Base-by-base conservation (phyloP, 768 basidiomycete genomes). In the Suillus lakei region DNA sequence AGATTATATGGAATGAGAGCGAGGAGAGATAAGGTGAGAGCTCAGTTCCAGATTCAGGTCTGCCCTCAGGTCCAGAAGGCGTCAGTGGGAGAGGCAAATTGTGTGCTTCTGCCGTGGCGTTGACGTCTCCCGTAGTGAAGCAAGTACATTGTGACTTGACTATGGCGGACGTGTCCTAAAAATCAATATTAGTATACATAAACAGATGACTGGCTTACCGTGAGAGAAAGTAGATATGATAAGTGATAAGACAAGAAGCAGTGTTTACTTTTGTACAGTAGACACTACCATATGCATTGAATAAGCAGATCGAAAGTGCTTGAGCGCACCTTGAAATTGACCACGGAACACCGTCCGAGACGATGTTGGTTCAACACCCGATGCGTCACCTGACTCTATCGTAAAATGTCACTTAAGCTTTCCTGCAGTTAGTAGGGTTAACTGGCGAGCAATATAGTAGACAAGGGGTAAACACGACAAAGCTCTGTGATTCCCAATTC, bases 41-140 rank as follows among this genome's bases (percentile, higher is more conserved):
- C 69, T 86, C 84, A 36, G 85, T 78, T 23, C 81, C 75, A 71
- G 86, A 87, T 66, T 86, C 84, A 56, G 81, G 79, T 68, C 80
- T 82, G 70, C 87, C 86, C 85, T 85, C 21, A 88, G 80, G 48
- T 84, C 81, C 44, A 79, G 77, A 55, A 83, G 75, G 32, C 83
- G 77, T 66, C 77, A 72, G 74, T 87, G 82, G 3, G 78, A 77
- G 70, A 2, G 28, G 46, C 10, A 23, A 68, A 55, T 23, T 21
- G n/a, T 66, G 71, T 0, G 30, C 64, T 41, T 66, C 38, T 36
- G 43, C 67, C 28, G 34, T 67, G 58, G 39, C 34, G 21, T 21
- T 59, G 18, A 59, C 26, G 23, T 6, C 56, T 26, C 34, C 23
- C 34, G n/a, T n/a, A 34, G 15, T 4, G 58, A 26, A 41, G 39